phyloP scores from a whole-genome alignment of 495 filamentous ascomycete genomes.

The Durotheca rogersii region DNA sequence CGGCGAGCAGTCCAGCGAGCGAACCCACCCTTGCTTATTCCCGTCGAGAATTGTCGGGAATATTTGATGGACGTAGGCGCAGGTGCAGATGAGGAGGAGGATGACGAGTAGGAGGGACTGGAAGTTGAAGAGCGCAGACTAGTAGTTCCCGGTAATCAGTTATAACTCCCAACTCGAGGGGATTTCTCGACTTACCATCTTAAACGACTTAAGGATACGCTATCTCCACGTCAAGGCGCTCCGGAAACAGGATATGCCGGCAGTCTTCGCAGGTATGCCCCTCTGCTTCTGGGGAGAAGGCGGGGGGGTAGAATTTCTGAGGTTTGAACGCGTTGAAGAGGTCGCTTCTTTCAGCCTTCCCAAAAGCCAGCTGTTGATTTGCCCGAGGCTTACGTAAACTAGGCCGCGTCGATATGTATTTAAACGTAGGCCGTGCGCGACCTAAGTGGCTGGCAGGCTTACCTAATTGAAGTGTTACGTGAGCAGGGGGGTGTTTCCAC shows the following conservation, averaged over 20 bases:
- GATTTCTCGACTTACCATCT: constrained; percentile 14
- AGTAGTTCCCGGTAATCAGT: constrained; percentile 31
- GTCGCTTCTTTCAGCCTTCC: constrained; percentile 9
- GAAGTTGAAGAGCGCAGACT: constrained; percentile 99
- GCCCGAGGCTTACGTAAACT: constrained; percentile 14
- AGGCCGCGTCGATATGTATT: not conserved
- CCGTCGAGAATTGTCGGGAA: constrained; percentile 91
- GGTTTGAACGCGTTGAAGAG: not conserved
- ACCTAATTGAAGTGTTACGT: too few species aligned
- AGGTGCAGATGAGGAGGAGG: constrained; percentile 92
- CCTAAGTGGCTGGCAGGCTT: too few species aligned
- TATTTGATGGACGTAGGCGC: constrained; percentile 84
- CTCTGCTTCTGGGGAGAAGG: not conserved
- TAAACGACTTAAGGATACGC: not conserved
- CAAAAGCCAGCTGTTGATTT: constrained; percentile 25
- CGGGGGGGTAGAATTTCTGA: not conserved
- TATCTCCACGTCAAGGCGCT: not conserved
- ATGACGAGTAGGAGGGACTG: constrained; percentile 90
- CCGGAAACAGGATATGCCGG: not conserved
- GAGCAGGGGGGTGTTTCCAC: too few species aligned
- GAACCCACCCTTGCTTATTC: constrained; percentile 79
- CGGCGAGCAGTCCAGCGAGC: too few species aligned
- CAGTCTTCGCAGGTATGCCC: not conserved
- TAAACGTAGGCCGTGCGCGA: too few species aligned
- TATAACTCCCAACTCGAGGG: not conserved